Evolutionary conservation across 345 rosid species (phyloP), one percentile per base, ranked within the genome.

Genomic region (Boechera retrofracta): DNA sequence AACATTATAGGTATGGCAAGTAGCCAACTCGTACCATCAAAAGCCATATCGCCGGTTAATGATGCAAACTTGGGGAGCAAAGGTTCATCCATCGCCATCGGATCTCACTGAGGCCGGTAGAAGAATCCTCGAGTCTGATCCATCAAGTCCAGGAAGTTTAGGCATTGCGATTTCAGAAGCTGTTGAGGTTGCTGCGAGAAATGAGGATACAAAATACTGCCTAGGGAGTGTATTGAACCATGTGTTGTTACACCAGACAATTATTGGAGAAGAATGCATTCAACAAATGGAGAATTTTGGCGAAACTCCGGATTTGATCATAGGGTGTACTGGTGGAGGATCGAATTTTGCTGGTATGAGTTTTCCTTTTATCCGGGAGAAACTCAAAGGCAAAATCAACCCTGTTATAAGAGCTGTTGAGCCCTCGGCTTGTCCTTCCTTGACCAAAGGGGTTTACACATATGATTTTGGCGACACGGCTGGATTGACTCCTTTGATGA

Each of bases 41-140:
- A 94, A 94, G 82, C 98, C 98, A 59, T 94, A 92, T 73, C 90
- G 98, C 2, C 78, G 90, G 79, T 53, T 94, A 74, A 94, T 94
- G 98, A 94, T 94, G 98, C 92, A 94, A 80, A 94, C 98, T 24
- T 92, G 98, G 97, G 98, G 97, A 0, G 97, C 97, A 65, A 89
- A 89, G 57, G 97, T 94, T 55, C 97, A 92, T 76, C 97, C 97
- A 38, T 90, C 98, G 1, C 98, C 98, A 10, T 94, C 97, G 0
- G 69, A 55, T 69, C 53, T 88, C 42, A 94, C 98, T 6, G 87
- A 87, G 11, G 82, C 89, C 0, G 98, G 97, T n/a, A 67, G 89
- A 36, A 86, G 75, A 70, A 89, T 94, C 71, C 94, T 91, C n/a
- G 21, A 84, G 64, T 60, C 31, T 2, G 90, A 92, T 72, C 97